Base-by-base conservation (phyloP, 768 basidiomycete species). In the Mycena polygramma region DNA sequence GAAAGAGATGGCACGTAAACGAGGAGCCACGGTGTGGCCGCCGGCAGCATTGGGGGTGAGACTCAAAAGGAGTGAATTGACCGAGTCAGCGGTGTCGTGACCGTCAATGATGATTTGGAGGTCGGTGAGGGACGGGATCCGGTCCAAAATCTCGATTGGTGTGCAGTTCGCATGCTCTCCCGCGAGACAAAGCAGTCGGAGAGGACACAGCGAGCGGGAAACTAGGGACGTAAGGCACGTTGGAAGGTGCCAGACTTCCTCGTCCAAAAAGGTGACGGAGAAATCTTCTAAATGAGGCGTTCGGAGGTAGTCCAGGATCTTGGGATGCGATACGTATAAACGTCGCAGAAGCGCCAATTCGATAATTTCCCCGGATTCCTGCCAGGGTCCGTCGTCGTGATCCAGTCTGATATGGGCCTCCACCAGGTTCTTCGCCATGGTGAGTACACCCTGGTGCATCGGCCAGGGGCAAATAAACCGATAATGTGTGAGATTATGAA, bases 401-500 rank as follows among this genome's bases (percentile, higher is more conserved):
- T n/a, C 1, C 20, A 66, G 35, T 1, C 0, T 1, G 36, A 68
- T 61, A 4, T 17, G 35, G 4, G 66, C 66, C 20, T 61, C 35
- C 59, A 68, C 59, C 10, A 68, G 59, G 36, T 55, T 45, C 15
- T 30, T n/a, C 30, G 66, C 7, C 39, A 39, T 15, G 11, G 35
- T 35, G 26, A 68, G 45, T 13, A 61, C 46, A 1, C 14, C 6
- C 19, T 9, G 10, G 26, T 68, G 66, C 41, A n/a, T 48, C 7
- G 35, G 10, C 53, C 43, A 55, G 0, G 46, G 35, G 39, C 17
- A 52, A 7, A 48, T n/a, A 36, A 68, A 17, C 11, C 48, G 20
- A 24, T 62, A 68, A 4, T 41, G 66, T 2, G 60, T 55, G 22
- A 68, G 53, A 15, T 68, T 58, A 4, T 57, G 53, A 3, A 41